Conservation (phyloP, 2,329 filamentous ascomycete genomes). For the Bisporella sp. region DNA sequence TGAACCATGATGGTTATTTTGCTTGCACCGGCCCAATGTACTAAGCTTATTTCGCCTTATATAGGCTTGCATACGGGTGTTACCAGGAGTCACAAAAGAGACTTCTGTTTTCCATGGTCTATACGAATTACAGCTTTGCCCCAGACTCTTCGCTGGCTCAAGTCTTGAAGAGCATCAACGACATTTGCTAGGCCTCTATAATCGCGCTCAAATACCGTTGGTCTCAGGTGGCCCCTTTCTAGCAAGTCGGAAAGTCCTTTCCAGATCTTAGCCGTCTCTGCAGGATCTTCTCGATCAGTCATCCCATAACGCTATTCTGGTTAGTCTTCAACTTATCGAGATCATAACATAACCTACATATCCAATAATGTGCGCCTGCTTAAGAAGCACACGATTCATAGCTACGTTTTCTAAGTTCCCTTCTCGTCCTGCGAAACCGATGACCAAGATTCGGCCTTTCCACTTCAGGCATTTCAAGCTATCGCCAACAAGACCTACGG, state of each 20-base stretch:
- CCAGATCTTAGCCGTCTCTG: conserved; percentile 42
- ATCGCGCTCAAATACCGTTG: conserved; percentile 40
- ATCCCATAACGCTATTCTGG: conserved; percentile 47
- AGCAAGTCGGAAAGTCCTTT: conserved; percentile 41
- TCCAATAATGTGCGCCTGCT: conserved; percentile 44
- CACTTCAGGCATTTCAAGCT: conserved; percentile 47
- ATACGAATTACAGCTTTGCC: conserved; percentile 49
- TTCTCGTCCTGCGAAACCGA: conserved; percentile 49
- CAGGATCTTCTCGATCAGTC: conserved; percentile 41
- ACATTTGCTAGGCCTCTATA: conserved; percentile 45
- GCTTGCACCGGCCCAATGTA: no score
- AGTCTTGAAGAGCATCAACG: conserved; percentile 41
- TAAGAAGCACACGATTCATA: conserved; percentile 48
- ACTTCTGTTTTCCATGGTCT: conserved; percentile 7
- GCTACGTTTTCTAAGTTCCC: conserved; percentile 46
- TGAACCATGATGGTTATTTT: no score
- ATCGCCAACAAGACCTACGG: conserved; percentile 47
- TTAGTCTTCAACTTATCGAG: neutral
- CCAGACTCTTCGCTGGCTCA: conserved; percentile 42
- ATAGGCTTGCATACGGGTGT: no score
- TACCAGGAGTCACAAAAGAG: neutral
- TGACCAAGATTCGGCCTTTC: conserved; percentile 45
- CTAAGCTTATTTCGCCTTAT: no score
- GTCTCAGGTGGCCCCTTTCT: conserved; percentile 38
- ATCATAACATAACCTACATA: conserved; percentile 34